These are phyloP conservation scores for Acanthamoeba triangularis DNA, from an alignment of 208 protist genomes.

Conservation along the genomic window DNA sequence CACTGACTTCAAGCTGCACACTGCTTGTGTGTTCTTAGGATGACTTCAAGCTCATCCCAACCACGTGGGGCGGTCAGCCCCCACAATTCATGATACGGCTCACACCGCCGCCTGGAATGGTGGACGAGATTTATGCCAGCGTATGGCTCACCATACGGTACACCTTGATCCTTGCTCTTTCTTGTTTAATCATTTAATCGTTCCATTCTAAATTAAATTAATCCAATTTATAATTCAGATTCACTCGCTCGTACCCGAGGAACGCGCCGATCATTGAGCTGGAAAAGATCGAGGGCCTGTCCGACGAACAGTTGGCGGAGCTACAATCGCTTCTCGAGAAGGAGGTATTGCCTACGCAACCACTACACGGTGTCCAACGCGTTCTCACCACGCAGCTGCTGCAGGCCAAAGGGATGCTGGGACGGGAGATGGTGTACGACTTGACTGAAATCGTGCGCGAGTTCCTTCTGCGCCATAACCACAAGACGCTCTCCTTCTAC, in stretches of 20 bases:
- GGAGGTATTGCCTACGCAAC: neutral
- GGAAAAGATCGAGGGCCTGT: conserved; percentile 67
- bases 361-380: neutral
- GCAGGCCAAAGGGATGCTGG: conserved; percentile 45
- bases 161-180: neutral
- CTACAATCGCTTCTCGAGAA: conserved; percentile 35
- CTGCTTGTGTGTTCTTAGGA: neutral
- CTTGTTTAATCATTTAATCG: neutral
- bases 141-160: conserved; percentile 65
- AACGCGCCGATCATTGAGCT: conserved; percentile 55
- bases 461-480: conserved; percentile 36
- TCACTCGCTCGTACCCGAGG: conserved; percentile 34
- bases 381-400: neutral
- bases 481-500: conserved; percentile 68
- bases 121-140: conserved; percentile 66
- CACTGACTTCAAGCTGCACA: neutral
- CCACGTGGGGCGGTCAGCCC: neutral
- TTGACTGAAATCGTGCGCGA: conserved; percentile 21
- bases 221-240: neutral
- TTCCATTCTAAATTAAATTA: neutral
- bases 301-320: conserved; percentile 16
- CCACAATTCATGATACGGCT: conserved; percentile 52
- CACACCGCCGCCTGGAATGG: neutral
- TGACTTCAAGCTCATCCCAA: conserved; percentile 45
- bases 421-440: conserved; percentile 54